Base-by-base conservation (phyloP, 2,329 filamentous ascomycete genomes). In the Colletotrichum paranaense region DNA sequence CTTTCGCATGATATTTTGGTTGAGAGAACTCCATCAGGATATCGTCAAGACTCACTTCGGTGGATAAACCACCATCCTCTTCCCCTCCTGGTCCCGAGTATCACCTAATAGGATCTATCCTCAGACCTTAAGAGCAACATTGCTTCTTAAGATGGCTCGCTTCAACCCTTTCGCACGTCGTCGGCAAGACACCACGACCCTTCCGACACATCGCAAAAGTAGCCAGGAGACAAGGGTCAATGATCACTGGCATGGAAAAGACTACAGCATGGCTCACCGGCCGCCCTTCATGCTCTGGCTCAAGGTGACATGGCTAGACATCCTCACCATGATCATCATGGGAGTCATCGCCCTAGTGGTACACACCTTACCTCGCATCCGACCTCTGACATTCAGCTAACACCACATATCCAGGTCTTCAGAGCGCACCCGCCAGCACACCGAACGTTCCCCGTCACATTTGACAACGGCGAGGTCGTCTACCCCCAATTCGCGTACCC, bases 401-500 rank as follows among this genome's bases (percentile, higher is more conserved):
- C 24, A 42, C 9, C 16, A 14, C 22, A 4, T n/a, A 69, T 76
- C 28, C 72, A 91, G 89, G 84, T 91, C 68, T 93, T 93, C 81
- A 83, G 88, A 74, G 91, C 91, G 3, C 84, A 89, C 6, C 92
- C 92, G 0, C 91, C 92, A 0, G 90, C 92, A 0, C 90, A 88
- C 4, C 88, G 92, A 16, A 93, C 91, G 5, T 94, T 94, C 79
- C 88, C 92, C 35, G 87, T 94, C 49, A 88, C 86, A 46, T 93
- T 93, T 78, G 81, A 85, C 14, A 88, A 93, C 76, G 91, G 91
- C 74, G 89, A 93, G 78, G 85, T 94, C 57, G 91, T 94, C 55
- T 89, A 91, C 74, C 92, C 92, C 0, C 80, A 94, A 74, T 93
- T 94, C 76, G 92, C 91, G 28, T 94, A 93, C 78, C 92, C 92